Conservation (phyloP, 495 filamentous ascomycete genomes). For the Delitschia confertaspora region DNA sequence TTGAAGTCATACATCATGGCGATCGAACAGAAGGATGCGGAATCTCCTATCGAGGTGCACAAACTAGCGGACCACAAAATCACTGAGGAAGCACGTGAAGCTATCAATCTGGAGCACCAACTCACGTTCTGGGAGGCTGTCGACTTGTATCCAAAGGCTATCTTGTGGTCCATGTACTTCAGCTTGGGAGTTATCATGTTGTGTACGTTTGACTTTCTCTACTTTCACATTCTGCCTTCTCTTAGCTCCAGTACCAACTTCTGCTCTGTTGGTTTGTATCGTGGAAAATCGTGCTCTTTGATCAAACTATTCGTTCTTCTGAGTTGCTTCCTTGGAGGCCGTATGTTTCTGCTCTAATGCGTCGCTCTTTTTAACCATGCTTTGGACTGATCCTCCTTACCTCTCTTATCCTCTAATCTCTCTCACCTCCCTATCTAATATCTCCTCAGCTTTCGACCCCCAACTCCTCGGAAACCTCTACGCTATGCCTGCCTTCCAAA, state of each 20-base stretch:
- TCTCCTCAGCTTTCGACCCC: slow-evolving; percentile 20
- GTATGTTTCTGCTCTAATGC: background rate
- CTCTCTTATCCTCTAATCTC: background rate
- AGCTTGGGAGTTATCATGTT: slow-evolving; percentile 27
- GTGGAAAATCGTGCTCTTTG: background rate
- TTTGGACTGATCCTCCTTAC: no score
- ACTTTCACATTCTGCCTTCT: no score
- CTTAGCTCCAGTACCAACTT: no score
- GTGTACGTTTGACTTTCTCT: slow-evolving; percentile 1
- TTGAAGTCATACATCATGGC: no score
- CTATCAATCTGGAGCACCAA: slow-evolving; percentile 18
- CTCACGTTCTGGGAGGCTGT: slow-evolving; percentile 16
- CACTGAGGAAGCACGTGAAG: slow-evolving; percentile 15
- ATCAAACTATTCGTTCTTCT: background rate
- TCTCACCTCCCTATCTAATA: background rate
- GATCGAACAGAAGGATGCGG: slow-evolving; percentile 5
- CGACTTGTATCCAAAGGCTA: slow-evolving; percentile 21
- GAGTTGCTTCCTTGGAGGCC: background rate
- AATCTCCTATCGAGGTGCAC: slow-evolving; percentile 12
- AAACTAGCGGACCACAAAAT: slow-evolving; percentile 18
- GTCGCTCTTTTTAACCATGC: no score
- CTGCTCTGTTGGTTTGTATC: no score
- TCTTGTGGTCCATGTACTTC: slow-evolving; percentile 26
- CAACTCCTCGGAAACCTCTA: slow-evolving; percentile 31
- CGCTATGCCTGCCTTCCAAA: slow-evolving; percentile 33